phyloP scores from a whole-genome alignment of 345 rosid species.

The Hibiscus mutabilis region DNA sequence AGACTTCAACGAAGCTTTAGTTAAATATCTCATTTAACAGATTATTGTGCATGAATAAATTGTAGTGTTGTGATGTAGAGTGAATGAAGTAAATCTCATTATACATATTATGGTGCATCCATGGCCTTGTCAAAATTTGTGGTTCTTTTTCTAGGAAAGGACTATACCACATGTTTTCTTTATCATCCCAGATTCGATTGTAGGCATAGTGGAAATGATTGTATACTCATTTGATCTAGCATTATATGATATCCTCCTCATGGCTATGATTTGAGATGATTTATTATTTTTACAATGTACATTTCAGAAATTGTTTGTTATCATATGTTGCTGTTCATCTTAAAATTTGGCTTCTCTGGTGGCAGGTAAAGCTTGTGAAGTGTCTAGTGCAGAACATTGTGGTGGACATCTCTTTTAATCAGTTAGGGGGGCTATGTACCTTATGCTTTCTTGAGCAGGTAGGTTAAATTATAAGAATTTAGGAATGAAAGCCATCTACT shows the following conservation, averaged over 20 bases:
- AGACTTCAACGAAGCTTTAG: background rate
- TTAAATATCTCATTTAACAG: background rate
- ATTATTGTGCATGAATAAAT: background rate
- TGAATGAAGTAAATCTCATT: background rate
- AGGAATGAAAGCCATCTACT: constrained; percentile 7
- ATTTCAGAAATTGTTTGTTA: background rate
- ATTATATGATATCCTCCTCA: background rate
- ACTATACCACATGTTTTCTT: background rate
- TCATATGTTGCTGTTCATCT: background rate
- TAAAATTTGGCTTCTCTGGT: constrained; percentile 18
- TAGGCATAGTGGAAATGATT: background rate
- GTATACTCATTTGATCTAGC: background rate
- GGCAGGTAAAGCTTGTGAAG: constrained; percentile 88
- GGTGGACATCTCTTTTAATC: constrained; percentile 91
- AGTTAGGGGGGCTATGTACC: constrained; percentile 74
- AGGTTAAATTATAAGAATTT: constrained; percentile 12
- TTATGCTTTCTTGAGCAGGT: constrained; percentile 93
- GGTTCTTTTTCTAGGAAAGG: background rate
- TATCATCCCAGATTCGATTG: background rate
- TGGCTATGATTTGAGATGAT: background rate
- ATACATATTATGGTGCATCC: background rate
- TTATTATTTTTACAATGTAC: background rate
- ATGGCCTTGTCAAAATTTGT: background rate
- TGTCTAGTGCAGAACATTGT: constrained; percentile 75
- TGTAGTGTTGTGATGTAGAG: background rate